Evolutionary conservation across 257 asterid genomes (phyloP).

Genomic region (Ilex aquifolium): DNA sequence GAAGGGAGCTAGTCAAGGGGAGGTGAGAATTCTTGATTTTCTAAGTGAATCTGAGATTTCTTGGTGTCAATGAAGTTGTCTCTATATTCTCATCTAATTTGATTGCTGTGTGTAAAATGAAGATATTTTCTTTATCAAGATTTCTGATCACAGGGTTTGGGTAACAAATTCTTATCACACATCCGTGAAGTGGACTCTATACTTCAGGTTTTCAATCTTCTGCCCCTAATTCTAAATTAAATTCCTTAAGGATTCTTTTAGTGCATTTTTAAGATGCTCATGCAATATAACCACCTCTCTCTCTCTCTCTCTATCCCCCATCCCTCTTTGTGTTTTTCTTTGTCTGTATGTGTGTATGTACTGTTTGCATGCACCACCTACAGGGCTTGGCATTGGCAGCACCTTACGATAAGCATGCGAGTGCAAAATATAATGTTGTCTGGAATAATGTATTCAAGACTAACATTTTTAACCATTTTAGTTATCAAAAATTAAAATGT

Average conservation of each 20-base stretch:
- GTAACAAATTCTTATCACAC: slow-evolving; percentile 92
- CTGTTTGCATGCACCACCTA: no score
- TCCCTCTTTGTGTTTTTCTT: no score
- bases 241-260: background rate
- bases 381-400: no score
- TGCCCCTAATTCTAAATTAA: background rate
- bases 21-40: slow-evolving; percentile 43
- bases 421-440: no score
- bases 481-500: no score
- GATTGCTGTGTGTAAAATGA: background rate
- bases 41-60: no score
- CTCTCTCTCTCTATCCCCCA: no score
- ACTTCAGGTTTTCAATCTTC: slow-evolving; percentile 60
- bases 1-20: slow-evolving; percentile 8
- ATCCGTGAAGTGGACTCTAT: slow-evolving; percentile 97
- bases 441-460: no score
- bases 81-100: slow-evolving; percentile 10
- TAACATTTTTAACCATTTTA: no score
- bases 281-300: no score
- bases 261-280: background rate
- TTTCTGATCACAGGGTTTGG: slow-evolving; percentile 72
- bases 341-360: no score
- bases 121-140: slow-evolving; percentile 1
- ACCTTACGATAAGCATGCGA: no score
- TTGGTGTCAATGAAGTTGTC: background rate